phyloP scores from a whole-genome alignment of 257 asterid species.

The Nicotiana attenuata region DNA sequence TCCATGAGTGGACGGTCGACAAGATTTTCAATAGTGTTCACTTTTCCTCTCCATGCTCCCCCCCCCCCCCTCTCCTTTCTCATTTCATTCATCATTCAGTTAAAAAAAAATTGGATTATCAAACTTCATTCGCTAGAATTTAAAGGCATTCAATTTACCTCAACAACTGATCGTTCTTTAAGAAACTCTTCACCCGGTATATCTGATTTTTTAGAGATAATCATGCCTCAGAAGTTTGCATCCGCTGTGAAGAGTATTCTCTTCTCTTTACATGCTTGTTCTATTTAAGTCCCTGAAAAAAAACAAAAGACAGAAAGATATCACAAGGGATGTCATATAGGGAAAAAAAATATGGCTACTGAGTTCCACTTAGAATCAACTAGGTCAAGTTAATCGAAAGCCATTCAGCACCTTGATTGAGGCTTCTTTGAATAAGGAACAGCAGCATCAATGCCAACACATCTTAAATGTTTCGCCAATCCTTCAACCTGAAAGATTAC shows the following conservation, averaged over 20 bases:
- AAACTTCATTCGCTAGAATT: background rate
- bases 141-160: constrained; percentile 38
- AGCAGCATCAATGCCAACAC: constrained; percentile 97
- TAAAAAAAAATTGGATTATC: background rate
- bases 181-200: constrained; percentile 64
- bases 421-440: constrained; percentile 73
- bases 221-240: constrained; percentile 77
- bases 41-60: background rate
- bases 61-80: background rate
- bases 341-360: background rate
- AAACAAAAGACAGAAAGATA: background rate
- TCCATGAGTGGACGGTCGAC: background rate
- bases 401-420: constrained; percentile 55
- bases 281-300: constrained; percentile 66
- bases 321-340: no score
- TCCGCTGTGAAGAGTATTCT: constrained; percentile 85
- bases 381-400: background rate
- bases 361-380: background rate
- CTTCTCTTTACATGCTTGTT: constrained; percentile 74
- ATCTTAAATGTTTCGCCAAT: constrained; percentile 86
- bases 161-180: constrained; percentile 78
- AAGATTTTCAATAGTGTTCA: background rate
- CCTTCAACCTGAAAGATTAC: constrained; percentile 67
- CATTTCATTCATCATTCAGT: constrained; percentile 6
- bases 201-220: constrained; percentile 71